Evolutionary conservation across 306 rosid genomes (phyloP).

Genomic region (Fragaria vesca): DNA sequence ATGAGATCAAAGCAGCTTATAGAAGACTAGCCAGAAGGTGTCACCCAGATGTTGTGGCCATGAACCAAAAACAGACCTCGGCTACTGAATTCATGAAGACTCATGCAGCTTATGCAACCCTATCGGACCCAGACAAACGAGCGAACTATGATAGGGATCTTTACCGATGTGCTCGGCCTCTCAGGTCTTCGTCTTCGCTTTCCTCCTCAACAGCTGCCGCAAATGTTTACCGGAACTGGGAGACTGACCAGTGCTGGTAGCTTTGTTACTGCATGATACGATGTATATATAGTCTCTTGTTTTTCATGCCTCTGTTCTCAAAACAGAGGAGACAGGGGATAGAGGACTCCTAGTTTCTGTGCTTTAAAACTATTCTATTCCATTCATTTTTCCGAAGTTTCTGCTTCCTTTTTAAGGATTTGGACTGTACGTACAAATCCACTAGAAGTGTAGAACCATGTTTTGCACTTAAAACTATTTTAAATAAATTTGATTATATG

Average conservation of each 20-base stretch:
- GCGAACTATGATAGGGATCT: conserved; percentile 53
- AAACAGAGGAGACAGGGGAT: not conserved
- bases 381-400: too few relatives aligned
- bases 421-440: not conserved
- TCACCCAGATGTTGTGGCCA: conserved; percentile 72
- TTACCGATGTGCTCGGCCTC: conserved; percentile 5
- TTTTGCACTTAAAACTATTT: too few relatives aligned
- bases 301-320: not conserved
- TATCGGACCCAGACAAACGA: conserved; percentile 67
- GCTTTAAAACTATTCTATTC: not conserved
- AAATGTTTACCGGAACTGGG: conserved; percentile 51
- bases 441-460: too few relatives aligned
- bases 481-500: not conserved
- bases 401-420: too few relatives aligned
- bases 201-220: conserved; percentile 8
- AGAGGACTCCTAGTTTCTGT: not conserved
- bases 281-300: not conserved
- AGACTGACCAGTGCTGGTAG: conserved; percentile 86
- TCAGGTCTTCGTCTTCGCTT: conserved; percentile 18
- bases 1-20: conserved; percentile 64
- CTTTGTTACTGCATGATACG: not conserved
- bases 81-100: conserved; percentile 54
- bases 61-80: conserved; percentile 55
- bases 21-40: conserved; percentile 60
- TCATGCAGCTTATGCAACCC: conserved; percentile 60